These are phyloP conservation scores for Vitis rotundifolia DNA, from an alignment of 164 flowering plant genomes.

Conservation along the genomic window DNA sequence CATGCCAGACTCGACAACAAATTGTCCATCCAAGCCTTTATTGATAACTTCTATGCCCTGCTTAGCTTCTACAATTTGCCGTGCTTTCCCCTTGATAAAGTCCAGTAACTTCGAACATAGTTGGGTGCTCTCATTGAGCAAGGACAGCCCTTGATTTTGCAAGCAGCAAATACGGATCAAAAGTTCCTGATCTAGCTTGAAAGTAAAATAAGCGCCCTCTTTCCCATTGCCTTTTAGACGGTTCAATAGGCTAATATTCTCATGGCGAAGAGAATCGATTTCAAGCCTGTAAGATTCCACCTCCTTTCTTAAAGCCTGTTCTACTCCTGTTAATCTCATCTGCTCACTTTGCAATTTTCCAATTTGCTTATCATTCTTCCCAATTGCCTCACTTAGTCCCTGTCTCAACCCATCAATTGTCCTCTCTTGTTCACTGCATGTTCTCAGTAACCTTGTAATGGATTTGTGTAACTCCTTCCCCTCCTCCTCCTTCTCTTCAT, in stretches of 20 bases:
- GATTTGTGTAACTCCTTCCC: constrained; percentile 75
- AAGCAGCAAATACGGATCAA: constrained; percentile 46
- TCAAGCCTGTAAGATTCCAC: constrained; percentile 65
- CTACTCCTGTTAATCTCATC: constrained; percentile 75
- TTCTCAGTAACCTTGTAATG: constrained; percentile 60
- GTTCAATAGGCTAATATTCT: constrained; percentile 65
- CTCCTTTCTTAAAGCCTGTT: constrained; percentile 76
- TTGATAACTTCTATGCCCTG: constrained; percentile 24
- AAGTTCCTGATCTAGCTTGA: constrained; percentile 76
- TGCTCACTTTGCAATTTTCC: constrained; percentile 65
- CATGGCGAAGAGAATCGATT: constrained; percentile 76
- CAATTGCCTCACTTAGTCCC: constrained; percentile 47
- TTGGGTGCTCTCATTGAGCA: constrained; percentile 54
- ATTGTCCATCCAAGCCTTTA: constrained; percentile 55
- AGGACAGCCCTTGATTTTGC: constrained; percentile 62
- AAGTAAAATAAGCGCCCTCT: constrained; percentile 39
- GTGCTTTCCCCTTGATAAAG: constrained; percentile 42
- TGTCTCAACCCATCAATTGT: constrained; percentile 71
- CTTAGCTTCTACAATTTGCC: constrained; percentile 25
- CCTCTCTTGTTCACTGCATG: constrained; percentile 86
- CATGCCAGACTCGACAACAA: constrained; percentile 72
- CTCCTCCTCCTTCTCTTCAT: constrained; percentile 70
- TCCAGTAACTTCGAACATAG: constrained; percentile 64
- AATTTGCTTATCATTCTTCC: constrained; percentile 44
- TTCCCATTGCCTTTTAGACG: constrained; percentile 55